These are phyloP conservation scores for Aspergillus melleus DNA, from an alignment of 2,329 filamentous ascomycete species.

Conservation along the genomic window DNA sequence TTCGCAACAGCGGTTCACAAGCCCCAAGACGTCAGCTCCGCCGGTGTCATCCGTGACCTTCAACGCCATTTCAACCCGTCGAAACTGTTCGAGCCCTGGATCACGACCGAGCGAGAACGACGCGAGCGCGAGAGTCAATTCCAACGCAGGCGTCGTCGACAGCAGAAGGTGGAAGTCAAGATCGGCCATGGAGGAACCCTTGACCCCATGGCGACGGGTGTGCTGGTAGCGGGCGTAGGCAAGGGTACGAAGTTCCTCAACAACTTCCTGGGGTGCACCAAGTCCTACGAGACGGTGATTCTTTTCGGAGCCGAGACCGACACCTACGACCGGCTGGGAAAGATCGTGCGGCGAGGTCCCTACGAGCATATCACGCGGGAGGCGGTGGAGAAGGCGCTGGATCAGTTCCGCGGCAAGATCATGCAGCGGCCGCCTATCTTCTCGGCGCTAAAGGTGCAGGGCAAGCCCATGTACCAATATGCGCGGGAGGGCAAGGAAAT, in stretches of 20 bases:
- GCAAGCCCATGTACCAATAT: slow-evolving; percentile 95
- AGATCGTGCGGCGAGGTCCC: slow-evolving; percentile 71
- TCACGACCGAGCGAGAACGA: slow-evolving; percentile 62
- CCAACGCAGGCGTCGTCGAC: slow-evolving; percentile 62
- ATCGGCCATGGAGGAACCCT: slow-evolving; percentile 95
- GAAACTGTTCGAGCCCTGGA: slow-evolving; percentile 72
- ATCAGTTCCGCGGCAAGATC: slow-evolving; percentile 75
- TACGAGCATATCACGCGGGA: slow-evolving; percentile 81
- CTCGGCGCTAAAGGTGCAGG: slow-evolving; percentile 88
- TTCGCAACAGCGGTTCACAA: slow-evolving; percentile 78
- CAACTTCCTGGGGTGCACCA: slow-evolving; percentile 82
- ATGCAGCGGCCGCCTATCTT: slow-evolving; percentile 91
- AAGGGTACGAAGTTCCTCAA: slow-evolving; percentile 80
- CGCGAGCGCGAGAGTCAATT: slow-evolving; percentile 58
- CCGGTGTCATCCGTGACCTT: slow-evolving; percentile 84
- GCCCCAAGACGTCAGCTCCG: slow-evolving; percentile 80
- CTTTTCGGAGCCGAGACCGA: slow-evolving; percentile 92
- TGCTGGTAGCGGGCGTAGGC: slow-evolving; percentile 85
- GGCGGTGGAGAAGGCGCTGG: slow-evolving; percentile 73
- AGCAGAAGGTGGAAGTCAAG: slow-evolving; percentile 72
- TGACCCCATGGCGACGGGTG: slow-evolving; percentile 89
- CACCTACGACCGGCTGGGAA: slow-evolving; percentile 84
- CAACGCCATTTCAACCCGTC: slow-evolving; percentile 84
- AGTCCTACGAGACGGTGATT: slow-evolving; percentile 86
- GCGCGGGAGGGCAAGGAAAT: slow-evolving; percentile 85